A percentile compares a stretch with the other conserved stretches of the same genome.
These are phyloP conservation scores for Debaryomyces sp. DNA, from an alignment of 1,139 yeast species.

Conservation along the genomic window DNA sequence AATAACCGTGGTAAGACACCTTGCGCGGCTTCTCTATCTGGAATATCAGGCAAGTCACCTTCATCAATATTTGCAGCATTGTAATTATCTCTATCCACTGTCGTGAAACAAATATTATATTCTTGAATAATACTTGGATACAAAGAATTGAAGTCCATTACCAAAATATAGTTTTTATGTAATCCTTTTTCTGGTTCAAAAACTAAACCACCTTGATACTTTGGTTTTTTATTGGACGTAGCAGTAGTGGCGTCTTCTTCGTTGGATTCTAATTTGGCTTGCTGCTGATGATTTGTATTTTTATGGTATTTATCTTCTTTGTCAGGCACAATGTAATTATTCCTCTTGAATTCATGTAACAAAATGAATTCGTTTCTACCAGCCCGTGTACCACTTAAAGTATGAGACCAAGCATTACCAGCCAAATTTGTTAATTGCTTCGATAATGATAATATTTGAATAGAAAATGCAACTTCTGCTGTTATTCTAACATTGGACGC, in stretches of 20 bases:
- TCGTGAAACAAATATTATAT: conserved; percentile 94
- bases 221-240: conserved; percentile 71
- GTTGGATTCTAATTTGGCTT: conserved; percentile 38
- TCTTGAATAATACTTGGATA: conserved; percentile 98
- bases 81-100: conserved; percentile 72
- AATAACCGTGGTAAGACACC: conserved; percentile 90
- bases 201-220: conserved; percentile 94
- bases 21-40: conserved; percentile 56
- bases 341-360: conserved; percentile 85
- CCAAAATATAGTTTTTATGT: conserved; percentile 84
- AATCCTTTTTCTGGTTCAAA: conserved; percentile 96
- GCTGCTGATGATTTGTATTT: conserved; percentile 39
- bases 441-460: conserved; percentile 85
- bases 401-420: conserved; percentile 97
- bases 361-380: conserved; percentile 94
- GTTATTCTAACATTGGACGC: conserved; percentile 68
- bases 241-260: conserved; percentile 52
- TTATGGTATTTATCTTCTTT: conserved; percentile 62
- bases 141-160: conserved; percentile 97
- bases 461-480: conserved; percentile 77
- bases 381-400: conserved; percentile 93
- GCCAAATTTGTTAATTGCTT: conserved; percentile 92
- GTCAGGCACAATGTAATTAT: conserved; percentile 87
- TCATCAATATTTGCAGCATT: conserved; percentile 53
- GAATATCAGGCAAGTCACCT: conserved; percentile 72